A percentile compares a stretch with the other conserved stretches of the same genome.
Evolutionary conservation across 176 grass and related monocot species (phyloP).

Genomic region (Alopecurus myosuroides): DNA sequence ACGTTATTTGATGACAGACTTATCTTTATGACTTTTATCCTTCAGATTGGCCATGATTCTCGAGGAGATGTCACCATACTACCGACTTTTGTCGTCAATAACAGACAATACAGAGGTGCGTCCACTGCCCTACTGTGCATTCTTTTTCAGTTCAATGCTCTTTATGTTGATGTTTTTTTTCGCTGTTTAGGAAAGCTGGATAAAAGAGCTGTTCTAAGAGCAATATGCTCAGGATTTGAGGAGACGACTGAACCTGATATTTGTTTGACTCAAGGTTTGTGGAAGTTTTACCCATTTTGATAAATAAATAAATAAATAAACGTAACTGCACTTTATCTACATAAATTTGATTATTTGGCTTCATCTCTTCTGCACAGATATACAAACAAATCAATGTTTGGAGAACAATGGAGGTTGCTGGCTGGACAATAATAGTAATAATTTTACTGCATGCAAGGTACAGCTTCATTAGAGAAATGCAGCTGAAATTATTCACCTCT

Average conservation of each 20-base stretch:
- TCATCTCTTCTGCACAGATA: constrained; percentile 34
- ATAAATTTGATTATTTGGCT: constrained; percentile 8
- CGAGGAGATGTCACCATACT: constrained; percentile 91
- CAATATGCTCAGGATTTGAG: constrained; percentile 80
- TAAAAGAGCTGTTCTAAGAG: constrained; percentile 74
- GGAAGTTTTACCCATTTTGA: neutral
- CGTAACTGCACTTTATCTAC: neutral
- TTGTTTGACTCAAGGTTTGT: constrained; percentile 73
- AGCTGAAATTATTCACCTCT: neutral
- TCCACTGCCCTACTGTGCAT: neutral
- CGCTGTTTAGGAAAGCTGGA: constrained; percentile 60
- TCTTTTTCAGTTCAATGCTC: neutral
- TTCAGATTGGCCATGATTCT: constrained; percentile 67
- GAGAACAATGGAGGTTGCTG: constrained; percentile 94
- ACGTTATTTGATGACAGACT: neutral
- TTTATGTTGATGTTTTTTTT: constrained; percentile 2
- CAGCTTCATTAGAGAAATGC: neutral
- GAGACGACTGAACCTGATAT: constrained; percentile 85
- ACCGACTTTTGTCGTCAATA: constrained; percentile 79
- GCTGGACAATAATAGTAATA: constrained; percentile 53
- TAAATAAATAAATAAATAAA: constrained; percentile 1
- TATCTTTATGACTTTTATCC: neutral
- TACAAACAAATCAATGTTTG: constrained; percentile 93
- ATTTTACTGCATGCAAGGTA: constrained; percentile 87
- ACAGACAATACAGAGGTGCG: constrained; percentile 83